A percentile compares a stretch with the other conserved stretches of the same genome.
These are phyloP conservation scores for Penicillium waksmanii DNA, from an alignment of 495 filamentous ascomycete genomes.

Conservation along the genomic window DNA sequence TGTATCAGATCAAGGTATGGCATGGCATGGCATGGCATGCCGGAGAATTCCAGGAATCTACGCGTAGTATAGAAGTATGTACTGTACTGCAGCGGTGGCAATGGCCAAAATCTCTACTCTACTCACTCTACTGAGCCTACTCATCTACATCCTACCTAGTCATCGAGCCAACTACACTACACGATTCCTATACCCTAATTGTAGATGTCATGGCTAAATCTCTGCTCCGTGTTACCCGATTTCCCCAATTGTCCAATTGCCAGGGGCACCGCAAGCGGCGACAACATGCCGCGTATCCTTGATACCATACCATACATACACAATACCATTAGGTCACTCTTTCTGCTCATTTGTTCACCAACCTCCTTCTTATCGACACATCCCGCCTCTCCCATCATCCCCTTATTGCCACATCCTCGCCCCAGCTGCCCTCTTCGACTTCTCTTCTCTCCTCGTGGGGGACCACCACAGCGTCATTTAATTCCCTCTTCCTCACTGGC, in stretches of 20 bases:
- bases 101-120: no score
- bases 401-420: slow-evolving; percentile 24
- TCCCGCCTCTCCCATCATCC: not conserved
- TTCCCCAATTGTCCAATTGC: not conserved
- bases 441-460: slow-evolving; percentile 32
- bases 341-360: slow-evolving; percentile 1
- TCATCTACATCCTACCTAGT: not conserved
- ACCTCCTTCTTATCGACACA: slow-evolving; percentile 20
- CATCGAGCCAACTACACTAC: not conserved
- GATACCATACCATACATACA: slow-evolving; percentile 6
- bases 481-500: slow-evolving; percentile 27
- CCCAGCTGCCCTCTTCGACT: slow-evolving; percentile 29
- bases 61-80: not conserved
- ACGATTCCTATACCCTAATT: not conserved
- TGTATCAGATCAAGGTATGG: no score
- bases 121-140: no score
- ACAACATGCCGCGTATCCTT: not conserved
- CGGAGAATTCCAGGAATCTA: slow-evolving; percentile 4
- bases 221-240: slow-evolving; percentile 12
- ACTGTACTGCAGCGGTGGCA: no score
- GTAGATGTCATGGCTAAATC: not conserved
- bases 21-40: not conserved
- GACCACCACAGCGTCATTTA: slow-evolving; percentile 33
- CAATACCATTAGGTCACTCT: slow-evolving; percentile 27
- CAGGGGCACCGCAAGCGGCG: slow-evolving; percentile 1